Conservation (phyloP, 2,329 filamentous ascomycete species). For the Xylaria multiplex region DNA sequence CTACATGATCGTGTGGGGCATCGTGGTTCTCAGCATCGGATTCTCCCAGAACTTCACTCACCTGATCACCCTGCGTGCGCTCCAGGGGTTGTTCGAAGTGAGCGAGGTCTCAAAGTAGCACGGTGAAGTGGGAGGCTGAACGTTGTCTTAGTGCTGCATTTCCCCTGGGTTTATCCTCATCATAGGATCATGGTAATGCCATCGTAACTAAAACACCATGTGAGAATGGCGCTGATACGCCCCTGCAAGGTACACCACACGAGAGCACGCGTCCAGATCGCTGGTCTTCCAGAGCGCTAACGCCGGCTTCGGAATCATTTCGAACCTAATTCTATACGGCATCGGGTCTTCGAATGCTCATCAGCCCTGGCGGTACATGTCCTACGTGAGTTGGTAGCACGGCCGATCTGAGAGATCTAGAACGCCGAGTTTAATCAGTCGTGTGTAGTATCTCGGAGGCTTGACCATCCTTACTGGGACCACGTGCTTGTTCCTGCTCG, state of each 20-base stretch:
- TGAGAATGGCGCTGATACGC: slow-evolving; percentile 10
- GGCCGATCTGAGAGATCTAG: slow-evolving; percentile 5
- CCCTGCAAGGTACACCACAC: slow-evolving; percentile 51
- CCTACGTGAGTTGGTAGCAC: slow-evolving; percentile 45
- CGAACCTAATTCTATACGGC: slow-evolving; percentile 51
- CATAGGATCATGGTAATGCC: slow-evolving; percentile 45
- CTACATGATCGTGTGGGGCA: slow-evolving; percentile 50
- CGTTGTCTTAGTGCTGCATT: slow-evolving; percentile 48
- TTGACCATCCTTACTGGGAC: slow-evolving; percentile 50
- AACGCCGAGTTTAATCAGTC: not conserved
- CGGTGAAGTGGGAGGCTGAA: slow-evolving; percentile 11
- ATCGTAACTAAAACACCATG: not conserved
- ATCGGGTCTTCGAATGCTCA: slow-evolving; percentile 45
- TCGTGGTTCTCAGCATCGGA: slow-evolving; percentile 52
- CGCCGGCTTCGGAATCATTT: slow-evolving; percentile 52
- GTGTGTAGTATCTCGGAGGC: slow-evolving; percentile 49
- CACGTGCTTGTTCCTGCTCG: slow-evolving; percentile 50
- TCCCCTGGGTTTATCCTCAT: slow-evolving; percentile 53
- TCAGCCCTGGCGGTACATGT: slow-evolving; percentile 54
- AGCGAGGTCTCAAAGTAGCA: not conserved
- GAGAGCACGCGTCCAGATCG: slow-evolving; percentile 51
- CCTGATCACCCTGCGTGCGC: slow-evolving; percentile 49
- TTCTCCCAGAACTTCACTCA: slow-evolving; percentile 53
- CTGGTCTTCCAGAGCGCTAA: slow-evolving; percentile 53
- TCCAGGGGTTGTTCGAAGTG: slow-evolving; percentile 52